phyloP scores from a whole-genome alignment of 306 rosid species.

The Senna tora region DNA sequence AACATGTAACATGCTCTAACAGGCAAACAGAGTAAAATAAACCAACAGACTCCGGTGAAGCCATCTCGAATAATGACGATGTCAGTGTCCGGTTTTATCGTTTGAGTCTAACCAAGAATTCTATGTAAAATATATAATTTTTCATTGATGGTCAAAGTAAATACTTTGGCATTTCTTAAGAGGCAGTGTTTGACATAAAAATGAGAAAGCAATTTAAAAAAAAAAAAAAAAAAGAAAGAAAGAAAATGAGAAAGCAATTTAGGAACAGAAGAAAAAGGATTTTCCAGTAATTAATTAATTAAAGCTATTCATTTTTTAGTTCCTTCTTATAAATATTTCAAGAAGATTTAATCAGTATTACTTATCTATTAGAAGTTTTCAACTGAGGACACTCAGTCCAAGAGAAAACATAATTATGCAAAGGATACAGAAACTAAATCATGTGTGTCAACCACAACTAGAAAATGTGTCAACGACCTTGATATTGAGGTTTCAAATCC shows the following conservation, averaged over 20 bases:
- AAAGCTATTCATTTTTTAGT: slow-evolving; percentile 9
- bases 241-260: slow-evolving; percentile 10
- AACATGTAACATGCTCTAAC: slow-evolving; percentile 14
- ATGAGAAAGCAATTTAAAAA: slow-evolving; percentile 10
- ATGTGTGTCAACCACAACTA: slow-evolving; percentile 13
- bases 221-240: slow-evolving; percentile 6
- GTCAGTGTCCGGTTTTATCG: slow-evolving; percentile 10
- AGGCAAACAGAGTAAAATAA: slow-evolving; percentile 15
- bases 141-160: background rate
- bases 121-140: slow-evolving; percentile 20
- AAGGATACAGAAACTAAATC: slow-evolving; percentile 10
- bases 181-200: slow-evolving; percentile 11
- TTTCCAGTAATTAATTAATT: slow-evolving; percentile 15
- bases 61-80: slow-evolving; percentile 8
- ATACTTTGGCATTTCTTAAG: background rate
- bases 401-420: slow-evolving; percentile 1
- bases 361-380: background rate
- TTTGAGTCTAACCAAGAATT: slow-evolving; percentile 18
- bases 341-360: slow-evolving; percentile 12
- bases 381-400: background rate
- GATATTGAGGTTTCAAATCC: background rate
- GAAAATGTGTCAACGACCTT: background rate
- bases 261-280: slow-evolving; percentile 14
- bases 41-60: slow-evolving; percentile 27
- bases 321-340: slow-evolving; percentile 11